phyloP scores from a whole-genome alignment of 2,329 filamentous ascomycete genomes.

The Fusarium tuaranense region DNA sequence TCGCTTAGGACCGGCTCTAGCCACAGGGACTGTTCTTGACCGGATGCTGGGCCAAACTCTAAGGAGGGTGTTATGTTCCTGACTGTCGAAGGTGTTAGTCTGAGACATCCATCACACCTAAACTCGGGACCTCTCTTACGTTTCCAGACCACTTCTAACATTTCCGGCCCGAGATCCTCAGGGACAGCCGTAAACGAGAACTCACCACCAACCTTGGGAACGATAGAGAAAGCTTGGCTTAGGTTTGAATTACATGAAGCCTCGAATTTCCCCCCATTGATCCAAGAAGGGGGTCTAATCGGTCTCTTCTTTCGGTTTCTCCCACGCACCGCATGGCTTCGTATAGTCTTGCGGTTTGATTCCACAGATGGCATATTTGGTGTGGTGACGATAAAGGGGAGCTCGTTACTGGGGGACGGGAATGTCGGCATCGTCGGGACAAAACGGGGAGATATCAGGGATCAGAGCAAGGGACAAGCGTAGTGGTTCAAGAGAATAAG shows the following conservation, averaged over 20 bases:
- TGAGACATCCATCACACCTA: neutral
- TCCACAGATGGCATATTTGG: neutral
- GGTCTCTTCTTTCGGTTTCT: neutral
- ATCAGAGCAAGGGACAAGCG: neutral
- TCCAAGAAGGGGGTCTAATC: neutral
- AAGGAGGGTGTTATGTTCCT: neutral
- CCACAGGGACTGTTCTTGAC: neutral
- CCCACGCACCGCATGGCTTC: neutral
- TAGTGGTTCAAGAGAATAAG: fast-evolving
- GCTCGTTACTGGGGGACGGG: neutral
- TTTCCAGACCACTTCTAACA: neutral
- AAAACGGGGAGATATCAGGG: neutral
- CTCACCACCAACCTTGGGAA: neutral
- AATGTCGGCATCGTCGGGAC: neutral
- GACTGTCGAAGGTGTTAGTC: neutral
- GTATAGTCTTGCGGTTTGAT: neutral
- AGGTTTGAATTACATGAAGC: neutral
- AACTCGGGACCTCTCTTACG: neutral
- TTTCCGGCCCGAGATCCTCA: neutral
- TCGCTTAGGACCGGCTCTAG: neutral
- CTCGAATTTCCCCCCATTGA: neutral
- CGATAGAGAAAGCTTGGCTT: neutral
- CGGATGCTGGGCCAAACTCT: neutral
- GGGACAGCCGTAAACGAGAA: neutral
- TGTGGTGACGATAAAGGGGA: neutral